A percentile compares a stretch with the other conserved stretches of the same genome.
These are phyloP conservation scores for Sporothrix luriei DNA, from an alignment of 2,329 filamentous ascomycete species.

Conservation along the genomic window DNA sequence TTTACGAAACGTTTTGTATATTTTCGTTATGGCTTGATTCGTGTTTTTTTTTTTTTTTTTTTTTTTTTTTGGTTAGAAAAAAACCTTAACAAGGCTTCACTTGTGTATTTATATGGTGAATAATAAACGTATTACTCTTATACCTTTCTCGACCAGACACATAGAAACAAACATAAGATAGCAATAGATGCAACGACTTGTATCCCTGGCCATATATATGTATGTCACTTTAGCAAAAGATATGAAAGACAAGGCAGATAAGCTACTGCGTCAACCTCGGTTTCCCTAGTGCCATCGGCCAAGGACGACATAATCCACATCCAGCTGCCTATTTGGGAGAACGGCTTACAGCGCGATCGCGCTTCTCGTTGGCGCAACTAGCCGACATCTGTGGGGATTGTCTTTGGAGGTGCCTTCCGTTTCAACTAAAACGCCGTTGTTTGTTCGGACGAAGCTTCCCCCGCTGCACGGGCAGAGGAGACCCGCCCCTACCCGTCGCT, in stretches of 20 bases:
- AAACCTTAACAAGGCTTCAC: no score
- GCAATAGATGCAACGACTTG: no score
- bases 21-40: no score
- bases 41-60: no score
- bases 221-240: no score
- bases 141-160: no score
- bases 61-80: no score
- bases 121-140: no score
- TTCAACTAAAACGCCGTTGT: not conserved
- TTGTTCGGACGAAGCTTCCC: not conserved
- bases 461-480: not conserved
- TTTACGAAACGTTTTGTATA: no score
- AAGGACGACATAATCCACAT: not conserved
- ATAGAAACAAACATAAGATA: no score
- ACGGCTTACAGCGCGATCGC: not conserved
- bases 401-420: slow-evolving; percentile 8
- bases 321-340: slow-evolving; percentile 21
- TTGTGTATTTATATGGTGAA: no score
- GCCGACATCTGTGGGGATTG: slow-evolving; percentile 15
- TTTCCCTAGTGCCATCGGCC: not conserved
- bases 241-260: not conserved
- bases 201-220: no score
- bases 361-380: slow-evolving; percentile 26
- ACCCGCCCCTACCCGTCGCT: not conserved
- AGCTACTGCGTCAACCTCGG: not conserved